These are phyloP conservation scores for Diaporthe caulivora DNA, from an alignment of 2,329 filamentous ascomycete genomes.

Conservation along the genomic window DNA sequence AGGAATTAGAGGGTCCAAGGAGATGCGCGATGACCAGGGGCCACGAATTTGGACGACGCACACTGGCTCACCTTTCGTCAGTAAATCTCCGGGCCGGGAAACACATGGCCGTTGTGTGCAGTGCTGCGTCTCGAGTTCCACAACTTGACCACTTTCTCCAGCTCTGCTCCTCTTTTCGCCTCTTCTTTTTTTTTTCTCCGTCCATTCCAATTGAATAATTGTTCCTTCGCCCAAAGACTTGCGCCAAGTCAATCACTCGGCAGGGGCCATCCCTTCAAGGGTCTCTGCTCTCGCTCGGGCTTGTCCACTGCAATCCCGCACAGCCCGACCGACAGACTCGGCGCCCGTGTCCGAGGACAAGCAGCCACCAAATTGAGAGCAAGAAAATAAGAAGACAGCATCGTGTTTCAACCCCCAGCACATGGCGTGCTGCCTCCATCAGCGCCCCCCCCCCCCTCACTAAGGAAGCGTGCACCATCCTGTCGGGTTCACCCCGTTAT, in stretches of 20 bases:
- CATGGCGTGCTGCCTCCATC: background rate
- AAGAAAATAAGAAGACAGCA: background rate
- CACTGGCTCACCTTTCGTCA: constrained; percentile 15
- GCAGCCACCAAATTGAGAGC: background rate
- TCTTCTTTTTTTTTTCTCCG: background rate
- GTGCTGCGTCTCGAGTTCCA: constrained; percentile 14
- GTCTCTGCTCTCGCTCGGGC: background rate
- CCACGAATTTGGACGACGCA: background rate
- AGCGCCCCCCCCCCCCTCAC: background rate
- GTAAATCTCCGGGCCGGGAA: constrained; percentile 19
- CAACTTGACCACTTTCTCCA: background rate
- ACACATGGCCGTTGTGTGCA: background rate
- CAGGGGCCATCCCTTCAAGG: constrained; percentile 1
- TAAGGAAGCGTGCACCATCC: background rate
- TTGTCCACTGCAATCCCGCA: constrained; percentile 19
- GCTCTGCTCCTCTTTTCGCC: background rate
- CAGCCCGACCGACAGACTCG: background rate
- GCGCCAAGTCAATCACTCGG: constrained; percentile 6
- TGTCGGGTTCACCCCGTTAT: background rate
- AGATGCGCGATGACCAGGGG: constrained; percentile 15
- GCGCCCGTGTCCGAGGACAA: no score
- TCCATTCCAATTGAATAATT: no score
- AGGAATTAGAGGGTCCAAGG: background rate
- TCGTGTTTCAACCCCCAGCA: background rate
- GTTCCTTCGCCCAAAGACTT: constrained; percentile 1